Conservation (phyloP, 1,284 basidiomycete species). For the Irpex sp. region DNA sequence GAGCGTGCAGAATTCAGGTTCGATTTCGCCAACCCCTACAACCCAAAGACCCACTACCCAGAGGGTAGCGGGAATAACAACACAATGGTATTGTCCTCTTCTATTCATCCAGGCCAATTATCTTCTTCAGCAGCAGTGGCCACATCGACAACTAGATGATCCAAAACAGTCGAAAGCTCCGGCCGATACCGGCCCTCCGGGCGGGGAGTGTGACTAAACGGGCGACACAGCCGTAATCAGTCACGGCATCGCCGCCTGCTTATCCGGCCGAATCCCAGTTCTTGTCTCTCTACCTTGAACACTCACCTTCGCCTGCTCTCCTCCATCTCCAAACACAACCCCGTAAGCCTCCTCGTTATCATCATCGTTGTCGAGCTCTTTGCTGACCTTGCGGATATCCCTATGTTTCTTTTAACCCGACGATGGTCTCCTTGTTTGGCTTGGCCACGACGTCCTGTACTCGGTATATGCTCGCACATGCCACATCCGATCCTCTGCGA, state of each 20-base stretch:
- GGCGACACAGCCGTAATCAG: slow-evolving; percentile 8
- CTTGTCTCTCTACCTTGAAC: slow-evolving; percentile 6
- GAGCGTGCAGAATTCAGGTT: too few species aligned
- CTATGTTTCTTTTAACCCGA: not conserved
- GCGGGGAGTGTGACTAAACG: slow-evolving; percentile 3
- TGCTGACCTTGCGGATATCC: not conserved
- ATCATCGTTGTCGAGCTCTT: not conserved
- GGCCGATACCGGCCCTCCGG: not conserved
- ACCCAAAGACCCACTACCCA: too few species aligned
- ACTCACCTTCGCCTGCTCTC: slow-evolving; percentile 2
- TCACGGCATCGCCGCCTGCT: slow-evolving; percentile 8
- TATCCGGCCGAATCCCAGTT: slow-evolving; percentile 1
- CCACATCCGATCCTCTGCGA: slow-evolving; percentile 12
- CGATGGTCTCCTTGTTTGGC: not conserved
- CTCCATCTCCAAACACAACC: not conserved
- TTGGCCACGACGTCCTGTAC: not conserved
- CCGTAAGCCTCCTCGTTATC: not conserved
- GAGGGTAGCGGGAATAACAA: too few species aligned
- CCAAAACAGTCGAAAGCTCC: too few species aligned
- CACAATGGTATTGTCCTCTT: too few species aligned
- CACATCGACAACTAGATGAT: not conserved
- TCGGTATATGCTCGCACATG: not conserved
- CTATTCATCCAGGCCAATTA: too few species aligned
- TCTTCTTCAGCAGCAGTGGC: not conserved
- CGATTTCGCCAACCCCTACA: too few species aligned